Base-by-base conservation (phyloP, 495 filamentous ascomycete species). In the Hyaloscypha variabilis region DNA sequence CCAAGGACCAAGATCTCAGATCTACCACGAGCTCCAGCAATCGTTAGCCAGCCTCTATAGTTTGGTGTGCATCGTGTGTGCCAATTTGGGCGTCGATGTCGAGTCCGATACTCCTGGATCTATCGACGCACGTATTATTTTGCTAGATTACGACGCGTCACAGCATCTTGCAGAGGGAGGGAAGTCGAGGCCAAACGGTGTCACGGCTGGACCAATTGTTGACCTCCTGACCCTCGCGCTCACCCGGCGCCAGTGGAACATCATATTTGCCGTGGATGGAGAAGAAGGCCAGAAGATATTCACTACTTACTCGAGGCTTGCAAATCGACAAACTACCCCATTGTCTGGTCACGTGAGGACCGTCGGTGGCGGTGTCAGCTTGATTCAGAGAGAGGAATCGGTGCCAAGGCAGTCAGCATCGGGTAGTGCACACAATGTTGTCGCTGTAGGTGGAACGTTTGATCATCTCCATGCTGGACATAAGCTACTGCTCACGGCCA, bases 391-490 rank as follows among this genome's bases (percentile, higher is more conserved):
- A 2, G 39, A 69, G 6, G 30, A 21, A 26, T 52, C 67, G 2
- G 49, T 70, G 4, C 73, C 70, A 31, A 74, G 77, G 0, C 17
- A n/a, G 14, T 19, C 58, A 34, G 34, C 14, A 21, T 50, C 57
- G 11, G 42, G 57, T 1, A 36, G 39, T 25, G 34, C 60, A 14
- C 75, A 80, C 60, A 59, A 73, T 14, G 72, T 77, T 5, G 90
- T 96, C 34, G 87, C 86, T n/a, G 87, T 98, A 34, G 95, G 94
- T 50, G 95, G 95, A 23, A 98, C 95, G 4, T 99, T 98, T 74
- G 95, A 99, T 76, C 92, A 98, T 77, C 85, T 99, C 42, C 95
- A 98, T 73, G 85, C 91, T 29, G 95, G 95, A n/a, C 95, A 99
- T 79, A 97, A 97, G 73, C 82, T 97, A 25, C 85, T 99, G 8